Evolutionary conservation across 164 flowering plant species (phyloP).

Genomic region (Buxus sempervirens): DNA sequence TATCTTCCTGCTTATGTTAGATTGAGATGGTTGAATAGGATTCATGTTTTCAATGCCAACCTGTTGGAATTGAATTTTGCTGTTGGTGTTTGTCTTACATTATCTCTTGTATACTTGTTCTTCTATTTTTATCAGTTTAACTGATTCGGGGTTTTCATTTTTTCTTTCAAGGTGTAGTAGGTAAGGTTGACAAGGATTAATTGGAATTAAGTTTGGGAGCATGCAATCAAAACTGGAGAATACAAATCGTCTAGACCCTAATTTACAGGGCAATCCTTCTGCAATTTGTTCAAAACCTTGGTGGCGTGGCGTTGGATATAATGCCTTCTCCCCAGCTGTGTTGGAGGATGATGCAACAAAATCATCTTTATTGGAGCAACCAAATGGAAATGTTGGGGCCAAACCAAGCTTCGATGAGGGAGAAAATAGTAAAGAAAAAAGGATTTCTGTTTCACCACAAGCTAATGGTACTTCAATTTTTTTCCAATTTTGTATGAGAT

Average conservation of each 20-base stretch:
- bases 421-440: constrained; percentile 45
- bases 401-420: constrained; percentile 48
- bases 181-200: neutral
- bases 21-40: no score
- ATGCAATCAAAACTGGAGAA: constrained; percentile 59
- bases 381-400: constrained; percentile 32
- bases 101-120: neutral
- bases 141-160: neutral
- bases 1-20: neutral
- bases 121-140: no score
- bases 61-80: no score
- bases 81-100: neutral
- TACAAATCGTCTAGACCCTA: constrained; percentile 29
- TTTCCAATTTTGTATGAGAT: neutral
- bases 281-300: constrained; percentile 62
- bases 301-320: constrained; percentile 65
- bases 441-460: constrained; percentile 29
- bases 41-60: no score
- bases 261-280: constrained; percentile 20
- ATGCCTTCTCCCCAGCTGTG: constrained; percentile 26
- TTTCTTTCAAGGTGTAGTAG: constrained; percentile 6
- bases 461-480: constrained; percentile 26
- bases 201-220: constrained; percentile 22
- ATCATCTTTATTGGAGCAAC: constrained; percentile 42
- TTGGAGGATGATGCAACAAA: constrained; percentile 41